phyloP scores from a whole-genome alignment of 2,329 filamentous ascomycete genomes.

The Uncinocarpus reesii region DNA sequence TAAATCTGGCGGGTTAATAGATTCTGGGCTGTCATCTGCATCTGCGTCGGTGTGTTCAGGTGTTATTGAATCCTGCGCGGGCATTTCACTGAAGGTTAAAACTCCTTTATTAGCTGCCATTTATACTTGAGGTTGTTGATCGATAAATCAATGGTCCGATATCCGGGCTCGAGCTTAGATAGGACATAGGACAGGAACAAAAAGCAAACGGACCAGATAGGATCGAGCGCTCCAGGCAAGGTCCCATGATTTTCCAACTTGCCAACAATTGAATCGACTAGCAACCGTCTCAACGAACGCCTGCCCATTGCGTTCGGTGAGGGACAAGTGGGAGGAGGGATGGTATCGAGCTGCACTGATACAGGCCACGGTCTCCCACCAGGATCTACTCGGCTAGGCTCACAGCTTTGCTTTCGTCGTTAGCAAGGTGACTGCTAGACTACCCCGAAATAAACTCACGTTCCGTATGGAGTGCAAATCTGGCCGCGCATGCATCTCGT shows the following conservation, averaged over 20 bases:
- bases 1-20: too few species aligned
- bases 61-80: too few species aligned
- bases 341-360: background rate
- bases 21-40: too few species aligned
- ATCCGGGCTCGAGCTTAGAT: too few species aligned
- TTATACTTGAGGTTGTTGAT: too few species aligned
- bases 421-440: background rate
- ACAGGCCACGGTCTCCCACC: background rate
- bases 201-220: background rate
- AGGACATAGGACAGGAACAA: too few species aligned
- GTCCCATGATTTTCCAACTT: background rate
- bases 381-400: background rate
- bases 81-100: too few species aligned
- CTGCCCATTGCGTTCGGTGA: background rate
- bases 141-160: too few species aligned
- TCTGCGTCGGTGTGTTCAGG: too few species aligned
- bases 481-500: slow-evolving; percentile 13
- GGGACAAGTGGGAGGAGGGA: background rate
- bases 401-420: background rate
- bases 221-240: background rate
- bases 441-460: slow-evolving; percentile 1
- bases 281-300: background rate
- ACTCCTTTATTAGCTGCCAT: too few species aligned
- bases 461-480: slow-evolving; percentile 11
- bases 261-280: background rate